Evolutionary conservation across 176 grass and related monocot species (phyloP).

Genomic region (Bromus sterilis): DNA sequence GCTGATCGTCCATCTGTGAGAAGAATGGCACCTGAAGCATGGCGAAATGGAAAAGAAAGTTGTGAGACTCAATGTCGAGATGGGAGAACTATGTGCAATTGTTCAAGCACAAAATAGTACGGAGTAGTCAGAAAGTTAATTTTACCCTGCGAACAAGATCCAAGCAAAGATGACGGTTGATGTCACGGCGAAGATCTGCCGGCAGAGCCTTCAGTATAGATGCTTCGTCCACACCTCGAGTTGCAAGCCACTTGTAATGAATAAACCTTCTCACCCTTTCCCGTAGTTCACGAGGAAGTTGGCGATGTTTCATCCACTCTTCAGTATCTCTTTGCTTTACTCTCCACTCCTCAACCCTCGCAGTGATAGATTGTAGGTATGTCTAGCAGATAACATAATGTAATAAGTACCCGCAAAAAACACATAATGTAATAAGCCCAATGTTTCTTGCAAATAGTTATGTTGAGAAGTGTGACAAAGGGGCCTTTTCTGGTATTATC

Average conservation of each 20-base stretch:
- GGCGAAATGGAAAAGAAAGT: not conserved
- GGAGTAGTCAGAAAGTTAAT: not conserved
- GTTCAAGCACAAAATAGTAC: not conserved
- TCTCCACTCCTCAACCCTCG: slow-evolving; percentile 94
- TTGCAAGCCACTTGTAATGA: slow-evolving; percentile 98
- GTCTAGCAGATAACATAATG: slow-evolving; percentile 46
- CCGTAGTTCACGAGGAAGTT: slow-evolving; percentile 52
- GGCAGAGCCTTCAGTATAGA: slow-evolving; percentile 68
- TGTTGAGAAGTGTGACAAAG: not conserved
- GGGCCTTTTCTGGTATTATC: not conserved
- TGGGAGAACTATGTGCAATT: too few relatives aligned
- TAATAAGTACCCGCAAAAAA: too few relatives aligned
- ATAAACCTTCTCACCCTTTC: slow-evolving; percentile 82
- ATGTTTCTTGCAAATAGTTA: not conserved
- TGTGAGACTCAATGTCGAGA: not conserved
- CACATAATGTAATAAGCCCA: slow-evolving; percentile 7
- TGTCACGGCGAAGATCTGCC: slow-evolving; percentile 81
- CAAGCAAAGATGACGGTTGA: slow-evolving; percentile 89
- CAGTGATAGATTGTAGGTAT: slow-evolving; percentile 93
- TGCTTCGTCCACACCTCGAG: slow-evolving; percentile 89
- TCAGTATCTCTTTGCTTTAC: slow-evolving; percentile 90
- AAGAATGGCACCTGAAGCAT: slow-evolving; percentile 75
- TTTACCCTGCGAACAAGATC: slow-evolving; percentile 86
- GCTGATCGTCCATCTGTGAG: slow-evolving; percentile 83
- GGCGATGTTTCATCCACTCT: slow-evolving; percentile 94